Evolutionary conservation across 1,284 basidiomycete genomes (phyloP).

Genomic region (Pascua sp.): DNA sequence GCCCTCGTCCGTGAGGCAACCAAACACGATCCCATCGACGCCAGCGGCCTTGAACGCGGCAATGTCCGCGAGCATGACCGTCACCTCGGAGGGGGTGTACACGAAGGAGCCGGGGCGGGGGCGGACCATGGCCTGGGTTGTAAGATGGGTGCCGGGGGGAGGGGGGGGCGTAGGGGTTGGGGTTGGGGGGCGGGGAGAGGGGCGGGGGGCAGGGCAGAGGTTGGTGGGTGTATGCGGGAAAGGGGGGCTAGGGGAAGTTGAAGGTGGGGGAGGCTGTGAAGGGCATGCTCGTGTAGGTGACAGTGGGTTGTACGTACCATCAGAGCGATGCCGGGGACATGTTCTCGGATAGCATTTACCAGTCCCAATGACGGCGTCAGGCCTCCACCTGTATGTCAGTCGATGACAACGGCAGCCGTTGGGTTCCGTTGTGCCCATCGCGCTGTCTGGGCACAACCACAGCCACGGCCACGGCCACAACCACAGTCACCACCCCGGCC

Average conservation of each 20-base stretch:
- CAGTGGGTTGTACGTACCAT: slow-evolving; percentile 56
- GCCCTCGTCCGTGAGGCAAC: slow-evolving; percentile 61
- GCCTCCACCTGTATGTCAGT: slow-evolving; percentile 58
- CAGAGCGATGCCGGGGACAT: slow-evolving; percentile 56
- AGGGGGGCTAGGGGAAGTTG: too few relatives aligned
- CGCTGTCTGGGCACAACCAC: too few relatives aligned
- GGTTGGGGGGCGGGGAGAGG: too few relatives aligned
- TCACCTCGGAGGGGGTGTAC: slow-evolving; percentile 62
- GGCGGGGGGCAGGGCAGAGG: too few relatives aligned
- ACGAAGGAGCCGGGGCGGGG: slow-evolving; percentile 72
- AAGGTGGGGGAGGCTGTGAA: too few relatives aligned
- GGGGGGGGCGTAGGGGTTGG: too few relatives aligned
- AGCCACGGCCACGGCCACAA: neutral
- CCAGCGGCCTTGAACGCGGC: slow-evolving; percentile 46
- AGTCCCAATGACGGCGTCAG: slow-evolving; percentile 72
- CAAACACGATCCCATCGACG: slow-evolving; percentile 67
- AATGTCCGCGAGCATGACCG: slow-evolving; percentile 71
- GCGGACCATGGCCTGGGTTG: slow-evolving; percentile 66
- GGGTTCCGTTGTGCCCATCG: too few relatives aligned
- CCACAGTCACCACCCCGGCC: too few relatives aligned
- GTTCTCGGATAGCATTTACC: slow-evolving; percentile 57
- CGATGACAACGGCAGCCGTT: neutral
- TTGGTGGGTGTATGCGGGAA: neutral
- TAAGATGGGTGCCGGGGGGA: too few relatives aligned
- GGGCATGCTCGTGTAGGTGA: neutral